Conservation (phyloP, 1,139 yeast genomes). For the Yarrowia galli region DNA sequence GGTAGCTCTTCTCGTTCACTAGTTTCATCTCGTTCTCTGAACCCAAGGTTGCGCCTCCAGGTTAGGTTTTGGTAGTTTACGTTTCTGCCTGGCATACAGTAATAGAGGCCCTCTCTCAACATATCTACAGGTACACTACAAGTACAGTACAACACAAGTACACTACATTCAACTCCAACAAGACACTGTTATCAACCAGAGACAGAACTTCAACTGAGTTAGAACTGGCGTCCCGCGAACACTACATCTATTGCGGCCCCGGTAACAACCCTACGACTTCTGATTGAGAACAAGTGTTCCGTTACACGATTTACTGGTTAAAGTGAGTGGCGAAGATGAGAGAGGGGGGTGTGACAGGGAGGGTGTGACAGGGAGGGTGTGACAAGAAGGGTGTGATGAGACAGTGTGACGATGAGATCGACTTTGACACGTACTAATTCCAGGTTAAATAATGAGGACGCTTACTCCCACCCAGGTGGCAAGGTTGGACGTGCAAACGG, state of each 20-base stretch:
- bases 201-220: slow-evolving; percentile 16
- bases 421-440: no score
- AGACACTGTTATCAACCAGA: slow-evolving; percentile 14
- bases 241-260: no score
- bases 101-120: slow-evolving; percentile 16
- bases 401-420: no score
- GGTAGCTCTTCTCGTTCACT: no score
- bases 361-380: not conserved
- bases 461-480: slow-evolving; percentile 34
- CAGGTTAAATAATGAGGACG: slow-evolving; percentile 32
- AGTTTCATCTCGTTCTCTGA: no score
- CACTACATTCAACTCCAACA: not conserved
- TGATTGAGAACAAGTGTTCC: not conserved
- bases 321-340: slow-evolving; percentile 31
- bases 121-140: not conserved
- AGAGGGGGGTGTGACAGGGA: not conserved
- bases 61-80: slow-evolving; percentile 34
- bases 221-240: slow-evolving; percentile 20
- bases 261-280: slow-evolving; percentile 20
- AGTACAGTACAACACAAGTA: no score
- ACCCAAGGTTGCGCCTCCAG: not conserved
- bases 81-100: slow-evolving; percentile 19
- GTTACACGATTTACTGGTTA: slow-evolving; percentile 12
- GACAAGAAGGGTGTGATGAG: no score
- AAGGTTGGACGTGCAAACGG: slow-evolving; percentile 36